Percentiles rank a stretch among this genome's conserved stretches.
Evolutionary conservation across 2,329 filamentous ascomycete genomes (phyloP).

Genomic region (Claviceps monticola): DNA sequence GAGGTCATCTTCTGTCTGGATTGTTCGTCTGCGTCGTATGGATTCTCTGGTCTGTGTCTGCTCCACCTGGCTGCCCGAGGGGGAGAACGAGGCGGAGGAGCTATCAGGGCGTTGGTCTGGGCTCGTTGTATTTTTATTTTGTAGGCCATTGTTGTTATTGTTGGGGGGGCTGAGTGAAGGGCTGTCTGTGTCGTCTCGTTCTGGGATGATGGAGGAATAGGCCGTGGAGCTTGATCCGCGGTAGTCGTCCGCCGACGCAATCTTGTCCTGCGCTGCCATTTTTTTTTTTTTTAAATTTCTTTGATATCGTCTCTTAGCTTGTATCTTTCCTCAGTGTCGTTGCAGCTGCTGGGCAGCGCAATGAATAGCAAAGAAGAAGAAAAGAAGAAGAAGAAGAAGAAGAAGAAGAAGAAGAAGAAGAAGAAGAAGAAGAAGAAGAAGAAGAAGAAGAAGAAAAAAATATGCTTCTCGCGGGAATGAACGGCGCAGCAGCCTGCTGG

Average conservation of each 20-base stretch:
- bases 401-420: too few relatives aligned
- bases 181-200: not conserved
- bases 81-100: not conserved
- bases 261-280: not conserved
- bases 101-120: not conserved
- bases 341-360: too few relatives aligned
- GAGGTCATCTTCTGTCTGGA: slow-evolving; percentile 35
- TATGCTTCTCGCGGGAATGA: too few relatives aligned
- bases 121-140: not conserved
- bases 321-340: too few relatives aligned
- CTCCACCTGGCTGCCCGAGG: not conserved
- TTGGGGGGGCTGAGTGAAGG: too few relatives aligned
- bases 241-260: not conserved
- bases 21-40: slow-evolving; percentile 13
- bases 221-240: not conserved
- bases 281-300: not conserved
- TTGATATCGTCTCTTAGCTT: too few relatives aligned
- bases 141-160: not conserved
- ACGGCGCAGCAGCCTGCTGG: too few relatives aligned
- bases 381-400: too few relatives aligned
- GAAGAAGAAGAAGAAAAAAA: too few relatives aligned
- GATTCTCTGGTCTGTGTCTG: slow-evolving; percentile 3
- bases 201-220: not conserved
- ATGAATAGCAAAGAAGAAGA: too few relatives aligned
- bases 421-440: too few relatives aligned